phyloP scores from a whole-genome alignment of 116 monocot species.

The Dioscorea cayenensis region DNA sequence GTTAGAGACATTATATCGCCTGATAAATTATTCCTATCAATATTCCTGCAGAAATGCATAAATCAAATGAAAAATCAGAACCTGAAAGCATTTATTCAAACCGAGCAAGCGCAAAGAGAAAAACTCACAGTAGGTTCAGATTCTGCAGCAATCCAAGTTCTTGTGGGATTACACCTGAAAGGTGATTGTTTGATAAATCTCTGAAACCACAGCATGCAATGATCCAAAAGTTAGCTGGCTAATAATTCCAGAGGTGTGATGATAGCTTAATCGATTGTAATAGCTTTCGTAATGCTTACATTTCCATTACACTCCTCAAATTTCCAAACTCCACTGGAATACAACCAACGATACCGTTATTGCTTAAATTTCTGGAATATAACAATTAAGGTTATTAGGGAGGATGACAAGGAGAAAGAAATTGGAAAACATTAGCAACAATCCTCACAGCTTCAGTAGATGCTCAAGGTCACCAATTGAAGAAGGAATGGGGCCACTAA shows the following conservation, averaged over 20 bases:
- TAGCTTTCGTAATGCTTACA: conserved; percentile 35
- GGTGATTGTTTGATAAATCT: conserved; percentile 68
- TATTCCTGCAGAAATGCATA: conserved; percentile 29
- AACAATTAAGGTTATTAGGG: not conserved
- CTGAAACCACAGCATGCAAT: conserved; percentile 14
- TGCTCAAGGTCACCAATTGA: conserved; percentile 88
- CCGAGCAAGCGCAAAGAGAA: too few relatives aligned
- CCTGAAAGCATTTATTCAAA: too few relatives aligned
- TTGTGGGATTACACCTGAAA: conserved; percentile 62
- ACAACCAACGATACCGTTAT: conserved; percentile 56
- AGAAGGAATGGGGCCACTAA: conserved; percentile 74
- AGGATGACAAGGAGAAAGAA: not conserved
- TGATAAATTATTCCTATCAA: conserved; percentile 68
- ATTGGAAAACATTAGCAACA: not conserved
- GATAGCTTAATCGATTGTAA: not conserved
- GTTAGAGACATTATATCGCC: conserved; percentile 60
- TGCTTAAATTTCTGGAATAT: conserved; percentile 69
- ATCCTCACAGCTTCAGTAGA: conserved; percentile 82
- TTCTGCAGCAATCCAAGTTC: conserved; percentile 87
- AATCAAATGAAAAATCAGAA: not conserved
- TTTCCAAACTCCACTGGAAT: conserved; percentile 95
- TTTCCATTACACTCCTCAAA: conserved; percentile 81
- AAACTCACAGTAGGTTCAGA: conserved; percentile 52
- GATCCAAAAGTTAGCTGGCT: not conserved
- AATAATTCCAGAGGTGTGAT: not conserved